These are phyloP conservation scores for Cucurbita ficifolia DNA, from an alignment of 306 rosid genomes.

Conservation along the genomic window DNA sequence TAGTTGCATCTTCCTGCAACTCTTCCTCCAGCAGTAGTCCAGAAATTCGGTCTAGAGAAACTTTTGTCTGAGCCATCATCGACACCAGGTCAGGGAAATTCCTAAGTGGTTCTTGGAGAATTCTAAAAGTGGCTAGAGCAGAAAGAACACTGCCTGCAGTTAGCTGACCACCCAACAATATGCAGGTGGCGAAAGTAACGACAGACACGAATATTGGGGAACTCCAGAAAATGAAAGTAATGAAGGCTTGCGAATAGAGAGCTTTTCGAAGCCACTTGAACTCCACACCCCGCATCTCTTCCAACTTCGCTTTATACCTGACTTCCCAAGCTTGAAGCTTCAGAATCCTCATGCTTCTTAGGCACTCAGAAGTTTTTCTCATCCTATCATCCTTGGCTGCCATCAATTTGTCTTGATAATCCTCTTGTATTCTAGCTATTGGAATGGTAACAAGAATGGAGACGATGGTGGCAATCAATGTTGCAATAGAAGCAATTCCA, in stretches of 20 bases:
- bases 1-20: conserved; percentile 84
- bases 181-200: conserved; percentile 73
- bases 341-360: conserved; percentile 93
- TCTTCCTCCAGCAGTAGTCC: conserved; percentile 87
- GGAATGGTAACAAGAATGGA: conserved; percentile 80
- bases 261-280: conserved; percentile 91
- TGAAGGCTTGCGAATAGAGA: conserved; percentile 92
- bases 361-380: conserved; percentile 93
- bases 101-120: conserved; percentile 98
- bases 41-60: conserved; percentile 90
- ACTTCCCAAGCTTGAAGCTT: conserved; percentile 99
- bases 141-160: conserved; percentile 98
- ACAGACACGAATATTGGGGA: conserved; percentile 98
- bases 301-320: conserved; percentile 54
- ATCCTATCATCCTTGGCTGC: conserved; percentile 96
- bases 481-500: conserved; percentile 84
- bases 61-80: conserved; percentile 99
- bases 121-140: conserved; percentile 96
- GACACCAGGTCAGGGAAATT: conserved; percentile 97
- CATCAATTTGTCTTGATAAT: conserved; percentile 91
- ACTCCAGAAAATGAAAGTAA: conserved; percentile 98
- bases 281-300: conserved; percentile 92
- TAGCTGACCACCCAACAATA: conserved; percentile 66
- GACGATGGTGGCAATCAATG: conserved; percentile 79
- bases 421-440: conserved; percentile 71